Evolutionary conservation across 495 filamentous ascomycete genomes (phyloP).

Genomic region (Neurospora terricola): DNA sequence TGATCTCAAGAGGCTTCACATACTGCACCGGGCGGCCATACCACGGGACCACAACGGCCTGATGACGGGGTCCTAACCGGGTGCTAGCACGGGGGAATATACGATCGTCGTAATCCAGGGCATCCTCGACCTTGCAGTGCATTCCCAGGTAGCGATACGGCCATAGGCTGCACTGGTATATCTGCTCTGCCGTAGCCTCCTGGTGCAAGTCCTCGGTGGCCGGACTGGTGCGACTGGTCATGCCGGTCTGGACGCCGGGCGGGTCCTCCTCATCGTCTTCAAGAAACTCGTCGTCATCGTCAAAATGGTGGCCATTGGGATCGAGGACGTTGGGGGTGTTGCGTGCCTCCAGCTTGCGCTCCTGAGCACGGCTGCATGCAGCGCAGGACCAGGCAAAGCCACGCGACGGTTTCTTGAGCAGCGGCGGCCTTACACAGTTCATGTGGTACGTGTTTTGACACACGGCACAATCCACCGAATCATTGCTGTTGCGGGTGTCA

Average conservation of each 20-base stretch:
- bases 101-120: constrained; percentile 92
- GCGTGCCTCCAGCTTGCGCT: constrained; percentile 82
- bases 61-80: constrained; percentile 81
- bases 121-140: constrained; percentile 94
- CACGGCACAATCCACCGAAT: constrained; percentile 95
- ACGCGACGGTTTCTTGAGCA: constrained; percentile 93
- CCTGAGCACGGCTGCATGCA: constrained; percentile 87
- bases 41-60: constrained; percentile 80
- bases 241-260: constrained; percentile 51
- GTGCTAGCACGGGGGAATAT: constrained; percentile 96
- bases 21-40: constrained; percentile 75
- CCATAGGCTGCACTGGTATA: constrained; percentile 87
- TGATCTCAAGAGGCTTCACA: constrained; percentile 78
- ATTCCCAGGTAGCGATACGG: constrained; percentile 93
- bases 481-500: constrained; percentile 49
- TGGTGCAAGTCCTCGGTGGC: constrained; percentile 45
- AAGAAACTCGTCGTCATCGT: constrained; percentile 27
- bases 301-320: constrained; percentile 6
- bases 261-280: constrained; percentile 73
- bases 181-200: constrained; percentile 79
- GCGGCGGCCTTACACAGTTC: constrained; percentile 86
- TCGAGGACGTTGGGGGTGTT: constrained; percentile 61
- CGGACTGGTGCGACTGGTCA: constrained; percentile 50
- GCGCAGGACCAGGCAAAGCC: constrained; percentile 98
- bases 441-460: constrained; percentile 96